Base-by-base conservation (phyloP, 176 grass and related monocot genomes). In the Elaeis guineensis region DNA sequence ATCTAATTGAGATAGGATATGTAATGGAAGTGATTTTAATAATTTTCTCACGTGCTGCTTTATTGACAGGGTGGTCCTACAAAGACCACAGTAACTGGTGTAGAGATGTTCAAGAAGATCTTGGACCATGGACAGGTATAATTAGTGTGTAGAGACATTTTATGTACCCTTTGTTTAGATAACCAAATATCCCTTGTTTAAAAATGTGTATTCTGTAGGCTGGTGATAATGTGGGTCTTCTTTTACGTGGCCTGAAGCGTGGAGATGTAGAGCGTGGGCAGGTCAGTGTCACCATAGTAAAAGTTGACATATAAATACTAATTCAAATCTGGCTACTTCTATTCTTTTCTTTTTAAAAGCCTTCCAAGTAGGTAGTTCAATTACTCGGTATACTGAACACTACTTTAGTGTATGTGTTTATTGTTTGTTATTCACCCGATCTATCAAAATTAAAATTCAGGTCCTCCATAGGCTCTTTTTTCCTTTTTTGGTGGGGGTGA, bases 21-120 rank as follows among this genome's bases (percentile, higher is more conserved):
- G 35, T 44, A 44, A 14, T 44, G 35, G 35, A 12, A 44, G 35
- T 44, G 35, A 44, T 44, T 44, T 44, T 44, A 1, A 44, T 44
- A 44, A 1, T 58, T 22, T 28, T 23, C 28, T 17, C 6, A 49
- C 25, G 44, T 26, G 2, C 19, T 61, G 59, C 25, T 25, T 32
- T 29, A 52, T 16, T 83, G n/a, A 53, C 69, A 98, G 93, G 69
- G 70, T 73, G 84, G 84, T 65, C 87, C 93, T 0, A 49, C 92
- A 61, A 98, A 92, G 71, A 89, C 93, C 69, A 98, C 93, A 17
- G 93, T 98, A 65, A 98, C 93, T 68, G 93, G 93, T 66, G 93
- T 98, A 22, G 84, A 98, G 88, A 98, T 98, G 93, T 98, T 98
- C 77, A 98, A 92, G 63, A 98, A 98, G 78, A 98, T 92, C 29